Base-by-base conservation (phyloP, 148 eudicot species). In the Diospyros kaki region DNA sequence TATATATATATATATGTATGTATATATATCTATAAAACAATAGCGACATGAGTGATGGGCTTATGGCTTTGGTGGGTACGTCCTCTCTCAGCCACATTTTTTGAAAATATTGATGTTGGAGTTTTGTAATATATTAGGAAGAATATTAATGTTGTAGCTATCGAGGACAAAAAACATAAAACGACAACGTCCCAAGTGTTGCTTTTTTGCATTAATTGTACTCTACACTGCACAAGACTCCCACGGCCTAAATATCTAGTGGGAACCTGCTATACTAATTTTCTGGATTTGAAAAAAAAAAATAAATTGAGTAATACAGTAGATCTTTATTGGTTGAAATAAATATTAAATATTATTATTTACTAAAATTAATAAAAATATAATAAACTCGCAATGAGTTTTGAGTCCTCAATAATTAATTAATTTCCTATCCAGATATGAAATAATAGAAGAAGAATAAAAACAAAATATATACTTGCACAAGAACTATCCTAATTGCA, bases 81-180 rank as follows among this genome's bases (percentile, higher is more conserved):
- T 55, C 12, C 50, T 42, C 69, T 40, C 14, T 55, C 12, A 55
- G 6, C 53, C 69, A 13, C 10, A 66, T 66, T 66, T 14, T 45
- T 55, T 3, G 12, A 55, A 51, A 51, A 51, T 51, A 13, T 9
- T 6, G 45, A 43, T 48, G 45, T 43, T 45, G 4, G 53, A 10
- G 50, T 41, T 41, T 62, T 62, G 40, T 52, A 68, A 43, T 71
- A 65, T 52, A 45, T 64, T 64, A 73, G 54, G 54, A 72, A 72
- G 76, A 72, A 72, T 78, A 66, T 68, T 78, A 72, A 72, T 78
- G 72, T 68, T 78, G 64, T n/a, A 65, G 55, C 72, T 72, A 5
- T 17, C 5, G 56, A 71, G 60, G 76, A 78, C 81, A 67, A 64
- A n/a, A 54, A 72, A 40, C 45, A 28, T 28, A 28, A 28, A 28